phyloP scores from a whole-genome alignment of 257 asterid genomes.

The Echium plantagineum region DNA sequence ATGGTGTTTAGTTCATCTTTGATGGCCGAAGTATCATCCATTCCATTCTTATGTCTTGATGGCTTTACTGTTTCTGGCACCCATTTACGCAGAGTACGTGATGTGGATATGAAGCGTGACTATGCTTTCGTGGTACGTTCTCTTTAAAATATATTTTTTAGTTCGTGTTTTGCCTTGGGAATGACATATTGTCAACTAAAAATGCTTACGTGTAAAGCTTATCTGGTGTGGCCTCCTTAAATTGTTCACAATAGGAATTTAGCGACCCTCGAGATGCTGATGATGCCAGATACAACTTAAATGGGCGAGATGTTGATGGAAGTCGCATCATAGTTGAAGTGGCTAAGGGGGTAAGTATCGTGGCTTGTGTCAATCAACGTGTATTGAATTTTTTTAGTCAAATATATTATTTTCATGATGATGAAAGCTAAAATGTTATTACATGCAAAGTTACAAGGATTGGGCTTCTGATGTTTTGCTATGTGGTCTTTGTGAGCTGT shows the following conservation, averaged over 20 bases:
- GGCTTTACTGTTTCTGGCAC: slow-evolving; percentile 99
- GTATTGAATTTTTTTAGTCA: too few species aligned
- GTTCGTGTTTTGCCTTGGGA: neutral
- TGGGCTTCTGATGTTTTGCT: too few species aligned
- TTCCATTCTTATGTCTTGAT: slow-evolving; percentile 82
- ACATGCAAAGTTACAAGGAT: too few species aligned
- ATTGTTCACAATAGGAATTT: slow-evolving; percentile 50
- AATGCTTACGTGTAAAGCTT: too few species aligned
- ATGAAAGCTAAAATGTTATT: too few species aligned
- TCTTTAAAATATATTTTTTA: neutral
- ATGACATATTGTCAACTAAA: neutral
- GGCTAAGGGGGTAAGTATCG: slow-evolving; percentile 77
- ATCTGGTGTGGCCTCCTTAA: slow-evolving; percentile 22
- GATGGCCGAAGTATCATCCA: slow-evolving; percentile 70
- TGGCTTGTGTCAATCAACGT: neutral
- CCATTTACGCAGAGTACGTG: slow-evolving; percentile 99
- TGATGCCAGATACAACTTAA: slow-evolving; percentile 72
- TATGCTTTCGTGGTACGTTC: slow-evolving; percentile 91
- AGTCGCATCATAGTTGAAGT: slow-evolving; percentile 83
- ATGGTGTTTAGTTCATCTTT: slow-evolving; percentile 93
- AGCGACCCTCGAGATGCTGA: slow-evolving; percentile 97
- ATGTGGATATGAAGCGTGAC: slow-evolving; percentile 99
- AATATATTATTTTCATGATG: too few species aligned
- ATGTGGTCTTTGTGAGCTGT: too few species aligned
- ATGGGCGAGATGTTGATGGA: slow-evolving; percentile 92